Conservation (phyloP, 192 early-diverging fungal species). For the Phlyctochytrium planicorne region DNA sequence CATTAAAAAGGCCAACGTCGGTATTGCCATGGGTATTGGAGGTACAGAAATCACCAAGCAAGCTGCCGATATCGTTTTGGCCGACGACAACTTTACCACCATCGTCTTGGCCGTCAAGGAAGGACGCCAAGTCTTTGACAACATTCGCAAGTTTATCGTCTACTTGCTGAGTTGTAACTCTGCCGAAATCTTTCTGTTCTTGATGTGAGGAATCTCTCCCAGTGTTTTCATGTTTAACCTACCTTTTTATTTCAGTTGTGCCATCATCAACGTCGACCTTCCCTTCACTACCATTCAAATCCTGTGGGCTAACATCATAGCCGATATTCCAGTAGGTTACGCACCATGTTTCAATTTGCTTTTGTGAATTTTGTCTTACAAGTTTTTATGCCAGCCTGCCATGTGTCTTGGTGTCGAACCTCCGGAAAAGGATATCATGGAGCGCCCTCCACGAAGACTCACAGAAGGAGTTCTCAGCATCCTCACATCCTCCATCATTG, state of each 20-base stretch:
- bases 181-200: slow-evolving; percentile 88
- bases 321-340: slow-evolving; percentile 76
- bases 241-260: slow-evolving; percentile 27
- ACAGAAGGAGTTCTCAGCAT: slow-evolving; percentile 70
- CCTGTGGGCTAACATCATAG: slow-evolving; percentile 96
- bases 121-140: slow-evolving; percentile 94
- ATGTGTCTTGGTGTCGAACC: slow-evolving; percentile 92
- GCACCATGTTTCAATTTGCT: too few relatives aligned
- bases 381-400: slow-evolving; percentile 54
- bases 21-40: slow-evolving; percentile 94
- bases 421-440: slow-evolving; percentile 82
- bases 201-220: slow-evolving; percentile 56
- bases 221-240: slow-evolving; percentile 25
- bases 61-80: slow-evolving; percentile 93
- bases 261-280: slow-evolving; percentile 72
- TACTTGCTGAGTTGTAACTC: slow-evolving; percentile 93
- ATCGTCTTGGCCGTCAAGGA: slow-evolving; percentile 93
- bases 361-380: neutral
- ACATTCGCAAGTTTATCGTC: slow-evolving; percentile 96
- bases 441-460: slow-evolving; percentile 74
- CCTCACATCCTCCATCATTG: slow-evolving; percentile 60
- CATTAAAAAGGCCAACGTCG: slow-evolving; percentile 93
- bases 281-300: slow-evolving; percentile 94
- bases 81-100: slow-evolving; percentile 94
- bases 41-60: slow-evolving; percentile 99